phyloP scores from a whole-genome alignment of 345 rosid genomes.

The Citrus maxima region DNA sequence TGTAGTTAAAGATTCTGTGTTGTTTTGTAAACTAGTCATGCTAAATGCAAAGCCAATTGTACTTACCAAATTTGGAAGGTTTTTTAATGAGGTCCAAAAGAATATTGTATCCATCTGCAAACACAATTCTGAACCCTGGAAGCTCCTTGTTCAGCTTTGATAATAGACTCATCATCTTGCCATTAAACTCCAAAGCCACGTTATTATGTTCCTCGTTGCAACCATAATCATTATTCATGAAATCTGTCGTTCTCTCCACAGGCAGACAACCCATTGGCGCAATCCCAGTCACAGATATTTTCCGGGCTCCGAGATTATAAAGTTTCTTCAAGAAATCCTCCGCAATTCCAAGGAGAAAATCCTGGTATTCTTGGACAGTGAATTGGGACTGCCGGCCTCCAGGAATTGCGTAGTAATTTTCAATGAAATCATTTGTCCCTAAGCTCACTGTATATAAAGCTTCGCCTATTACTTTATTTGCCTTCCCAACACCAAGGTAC shows the following conservation, averaged over 20 bases:
- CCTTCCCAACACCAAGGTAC: constrained; percentile 36
- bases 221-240: constrained; percentile 32
- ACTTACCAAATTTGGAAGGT: neutral
- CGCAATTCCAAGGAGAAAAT: constrained; percentile 40
- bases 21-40: neutral
- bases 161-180: constrained; percentile 28
- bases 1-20: too few species aligned
- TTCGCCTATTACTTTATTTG: constrained; percentile 23
- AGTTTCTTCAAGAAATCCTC: constrained; percentile 34
- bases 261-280: constrained; percentile 63
- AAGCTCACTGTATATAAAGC: constrained; percentile 45
- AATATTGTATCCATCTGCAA: constrained; percentile 22
- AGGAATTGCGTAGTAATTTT: constrained; percentile 41
- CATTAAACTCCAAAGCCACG: constrained; percentile 46
- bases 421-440: constrained; percentile 54
- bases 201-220: constrained; percentile 32
- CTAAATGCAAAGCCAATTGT: neutral
- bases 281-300: constrained; percentile 46
- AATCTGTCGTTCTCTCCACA: constrained; percentile 37
- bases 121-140: constrained; percentile 33
- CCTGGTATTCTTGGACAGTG: constrained; percentile 33
- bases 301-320: constrained; percentile 47
- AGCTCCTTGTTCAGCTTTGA: constrained; percentile 35
- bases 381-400: constrained; percentile 30
- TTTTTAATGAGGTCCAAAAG: neutral